phyloP scores from a whole-genome alignment of 352 stramenopile genomes.

The Plasmopara halstedii region DNA sequence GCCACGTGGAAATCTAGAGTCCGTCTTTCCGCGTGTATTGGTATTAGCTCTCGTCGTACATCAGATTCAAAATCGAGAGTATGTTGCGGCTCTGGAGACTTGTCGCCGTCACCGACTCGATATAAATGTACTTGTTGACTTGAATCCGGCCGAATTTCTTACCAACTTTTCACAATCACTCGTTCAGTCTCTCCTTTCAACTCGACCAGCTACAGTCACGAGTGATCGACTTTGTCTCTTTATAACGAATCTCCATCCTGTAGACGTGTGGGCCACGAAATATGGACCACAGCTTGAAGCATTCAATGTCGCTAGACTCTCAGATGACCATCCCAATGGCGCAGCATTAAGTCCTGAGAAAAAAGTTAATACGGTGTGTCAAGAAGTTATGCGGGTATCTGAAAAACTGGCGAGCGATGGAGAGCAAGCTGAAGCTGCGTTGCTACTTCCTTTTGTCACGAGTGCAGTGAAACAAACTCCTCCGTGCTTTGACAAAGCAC shows the following conservation, averaged over 20 bases:
- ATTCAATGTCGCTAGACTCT: constrained; percentile 16
- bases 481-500: constrained; percentile 35
- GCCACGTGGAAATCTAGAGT: constrained; percentile 71
- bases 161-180: constrained; percentile 20
- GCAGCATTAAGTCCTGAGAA: background rate
- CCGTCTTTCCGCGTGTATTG: constrained; percentile 47
- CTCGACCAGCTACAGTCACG: constrained; percentile 23
- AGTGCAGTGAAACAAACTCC: constrained; percentile 57
- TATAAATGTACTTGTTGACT: constrained; percentile 72
- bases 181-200: constrained; percentile 23
- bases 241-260: constrained; percentile 59
- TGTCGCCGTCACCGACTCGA: constrained; percentile 73
- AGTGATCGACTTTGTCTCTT: constrained; percentile 71
- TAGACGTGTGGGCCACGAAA: constrained; percentile 68
- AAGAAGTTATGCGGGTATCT: constrained; percentile 33
- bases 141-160: constrained; percentile 38
- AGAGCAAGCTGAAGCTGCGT: constrained; percentile 15
- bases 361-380: constrained; percentile 56
- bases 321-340: background rate
- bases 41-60: constrained; percentile 40
- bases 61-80: constrained; percentile 34
- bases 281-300: constrained; percentile 33
- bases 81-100: constrained; percentile 49
- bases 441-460: constrained; percentile 62
- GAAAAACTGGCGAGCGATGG: constrained; percentile 13